phyloP scores from a whole-genome alignment of 257 asterid genomes.

The Knoxia roxburghii region DNA sequence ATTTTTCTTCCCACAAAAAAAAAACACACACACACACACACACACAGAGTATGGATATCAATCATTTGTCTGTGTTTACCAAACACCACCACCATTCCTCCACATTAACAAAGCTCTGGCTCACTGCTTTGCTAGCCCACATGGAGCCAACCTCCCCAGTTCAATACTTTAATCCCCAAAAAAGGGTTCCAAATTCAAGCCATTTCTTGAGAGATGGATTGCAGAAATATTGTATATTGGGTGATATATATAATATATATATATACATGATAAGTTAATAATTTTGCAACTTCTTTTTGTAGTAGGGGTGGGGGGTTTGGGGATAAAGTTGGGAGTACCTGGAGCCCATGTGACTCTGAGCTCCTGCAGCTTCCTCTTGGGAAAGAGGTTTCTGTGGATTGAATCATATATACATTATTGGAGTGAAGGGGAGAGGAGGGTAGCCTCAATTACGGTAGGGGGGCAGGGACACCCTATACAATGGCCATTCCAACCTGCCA shows the following conservation, averaged over 20 bases:
- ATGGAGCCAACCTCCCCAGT: slow-evolving; percentile 56
- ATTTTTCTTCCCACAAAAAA: no score
- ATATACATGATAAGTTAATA: slow-evolving; percentile 34
- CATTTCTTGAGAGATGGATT: slow-evolving; percentile 10
- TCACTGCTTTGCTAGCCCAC: slow-evolving; percentile 30
- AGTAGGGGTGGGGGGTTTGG: no score
- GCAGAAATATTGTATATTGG: no score
- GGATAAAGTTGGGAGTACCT: slow-evolving; percentile 25
- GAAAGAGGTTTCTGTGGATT: slow-evolving; percentile 2
- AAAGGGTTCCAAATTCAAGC: neutral
- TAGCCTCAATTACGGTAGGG: no score
- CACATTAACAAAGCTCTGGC: slow-evolving; percentile 12
- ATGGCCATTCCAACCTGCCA: slow-evolving; percentile 12
- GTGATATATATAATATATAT: no score
- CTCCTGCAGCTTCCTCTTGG: slow-evolving; percentile 30
- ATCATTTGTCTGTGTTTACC: slow-evolving; percentile 32
- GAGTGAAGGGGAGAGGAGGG: neutral
- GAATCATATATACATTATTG: no score
- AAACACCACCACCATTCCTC: slow-evolving; percentile 22
- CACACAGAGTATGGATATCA: no score
- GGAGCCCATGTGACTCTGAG: slow-evolving; percentile 46
- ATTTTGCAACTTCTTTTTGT: slow-evolving; percentile 15
- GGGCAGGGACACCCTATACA: slow-evolving; percentile 15
- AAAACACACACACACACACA: no score
- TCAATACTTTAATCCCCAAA: slow-evolving; percentile 18